A percentile compares a stretch with the other conserved stretches of the same genome.
These are phyloP conservation scores for Fomitopsis pinicola DNA, from an alignment of 1,284 basidiomycete species.

Conservation along the genomic window DNA sequence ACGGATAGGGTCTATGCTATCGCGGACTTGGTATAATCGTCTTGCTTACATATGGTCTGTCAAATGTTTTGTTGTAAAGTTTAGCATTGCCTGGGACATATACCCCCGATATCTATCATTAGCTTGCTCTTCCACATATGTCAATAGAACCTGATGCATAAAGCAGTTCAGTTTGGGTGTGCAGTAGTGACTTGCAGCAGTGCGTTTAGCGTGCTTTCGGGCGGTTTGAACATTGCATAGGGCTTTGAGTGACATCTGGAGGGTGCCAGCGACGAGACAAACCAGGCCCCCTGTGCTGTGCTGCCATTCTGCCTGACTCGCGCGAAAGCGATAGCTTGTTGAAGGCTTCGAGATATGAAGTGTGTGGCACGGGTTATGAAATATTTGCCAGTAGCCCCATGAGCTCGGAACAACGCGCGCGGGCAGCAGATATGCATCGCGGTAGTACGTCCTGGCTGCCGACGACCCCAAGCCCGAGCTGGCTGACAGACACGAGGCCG, in stretches of 20 bases:
- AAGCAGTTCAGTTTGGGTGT: background rate
- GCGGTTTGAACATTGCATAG: too few relatives aligned
- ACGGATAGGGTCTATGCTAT: background rate
- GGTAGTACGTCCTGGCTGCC: slow-evolving; percentile 35
- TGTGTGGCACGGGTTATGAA: background rate
- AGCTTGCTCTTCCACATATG: background rate
- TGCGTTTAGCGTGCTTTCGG: too few relatives aligned
- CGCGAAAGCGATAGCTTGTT: too few relatives aligned
- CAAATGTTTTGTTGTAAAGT: background rate
- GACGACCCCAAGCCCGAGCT: slow-evolving; percentile 47
- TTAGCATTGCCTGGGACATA: background rate
- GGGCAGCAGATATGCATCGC: slow-evolving; percentile 44
- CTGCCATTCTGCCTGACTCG: too few relatives aligned
- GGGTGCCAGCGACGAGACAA: too few relatives aligned
- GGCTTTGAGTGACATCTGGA: too few relatives aligned
- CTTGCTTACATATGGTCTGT: background rate
- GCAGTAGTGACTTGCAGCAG: too few relatives aligned
- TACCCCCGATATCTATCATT: background rate
- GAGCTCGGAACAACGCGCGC: slow-evolving; percentile 27
- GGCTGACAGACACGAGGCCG: slow-evolving; percentile 52
- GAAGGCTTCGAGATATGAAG: too few relatives aligned
- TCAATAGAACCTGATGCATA: background rate
- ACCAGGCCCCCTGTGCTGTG: too few relatives aligned
- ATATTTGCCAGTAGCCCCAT: slow-evolving; percentile 16
- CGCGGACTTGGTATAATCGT: background rate